Conservation (phyloP, 352 stramenopile species). For the Phytophthora chlamydospora region DNA sequence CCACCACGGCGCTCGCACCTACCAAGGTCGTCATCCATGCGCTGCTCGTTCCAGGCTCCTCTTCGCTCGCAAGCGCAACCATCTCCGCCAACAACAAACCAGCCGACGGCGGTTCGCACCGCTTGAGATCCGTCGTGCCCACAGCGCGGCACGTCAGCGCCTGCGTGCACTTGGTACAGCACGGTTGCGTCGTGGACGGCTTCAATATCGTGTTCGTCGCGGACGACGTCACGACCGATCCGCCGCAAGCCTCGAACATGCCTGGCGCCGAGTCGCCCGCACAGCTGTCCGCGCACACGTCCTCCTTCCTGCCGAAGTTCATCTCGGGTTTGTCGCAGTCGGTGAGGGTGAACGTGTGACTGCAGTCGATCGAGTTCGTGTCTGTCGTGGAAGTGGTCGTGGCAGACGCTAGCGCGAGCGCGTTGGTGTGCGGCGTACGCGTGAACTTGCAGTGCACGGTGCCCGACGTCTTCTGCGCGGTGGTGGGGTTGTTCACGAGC, state of each 20-base stretch:
- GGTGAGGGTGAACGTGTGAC: conserved; percentile 15
- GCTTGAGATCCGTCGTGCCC: conserved; percentile 5
- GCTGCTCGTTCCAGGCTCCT: not conserved
- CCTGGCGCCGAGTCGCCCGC: conserved; percentile 6
- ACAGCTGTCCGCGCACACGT: conserved; percentile 9
- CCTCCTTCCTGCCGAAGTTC: not conserved
- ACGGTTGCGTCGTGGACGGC: not conserved
- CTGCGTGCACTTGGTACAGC: conserved; percentile 15
- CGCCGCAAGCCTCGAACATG: conserved; percentile 1
- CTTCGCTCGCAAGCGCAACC: not conserved
- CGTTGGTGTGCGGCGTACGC: conserved; percentile 1
- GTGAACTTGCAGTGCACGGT: conserved; percentile 51
- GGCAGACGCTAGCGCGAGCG: not conserved
- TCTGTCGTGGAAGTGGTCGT: not conserved
- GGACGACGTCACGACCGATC: conserved; percentile 9
- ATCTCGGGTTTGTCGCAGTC: conserved; percentile 10
- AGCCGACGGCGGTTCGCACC: conserved; percentile 3
- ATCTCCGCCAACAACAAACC: not conserved
- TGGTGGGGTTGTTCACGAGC: conserved; percentile 44
- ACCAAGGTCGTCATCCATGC: conserved; percentile 22
- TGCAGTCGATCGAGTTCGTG: conserved; percentile 14
- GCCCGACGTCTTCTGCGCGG: conserved; percentile 38
- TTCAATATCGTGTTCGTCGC: conserved; percentile 8
- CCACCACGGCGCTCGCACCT: conserved; percentile 37
- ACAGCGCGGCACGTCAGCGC: conserved; percentile 4